Evolutionary conservation across 306 rosid species (phyloP).

Genomic region (Malus domestica): DNA sequence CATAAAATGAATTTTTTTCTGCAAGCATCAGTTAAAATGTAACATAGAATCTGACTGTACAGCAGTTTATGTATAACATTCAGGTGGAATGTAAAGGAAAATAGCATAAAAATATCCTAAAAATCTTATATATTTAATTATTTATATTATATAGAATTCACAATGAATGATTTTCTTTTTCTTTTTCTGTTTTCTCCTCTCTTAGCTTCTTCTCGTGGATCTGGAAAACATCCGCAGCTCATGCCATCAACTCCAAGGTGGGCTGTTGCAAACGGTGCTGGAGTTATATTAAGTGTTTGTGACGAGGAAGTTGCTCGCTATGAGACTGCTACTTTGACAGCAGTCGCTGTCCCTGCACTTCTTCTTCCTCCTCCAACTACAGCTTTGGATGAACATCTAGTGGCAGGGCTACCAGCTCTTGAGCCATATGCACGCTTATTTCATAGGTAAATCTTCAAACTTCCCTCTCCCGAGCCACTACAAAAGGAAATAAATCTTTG

Average conservation of each 20-base stretch:
- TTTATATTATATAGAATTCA: no score
- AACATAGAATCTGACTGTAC: background rate
- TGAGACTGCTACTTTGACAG: slow-evolving; percentile 94
- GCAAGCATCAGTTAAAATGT: background rate
- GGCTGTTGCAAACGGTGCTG: slow-evolving; percentile 99
- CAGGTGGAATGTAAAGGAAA: background rate
- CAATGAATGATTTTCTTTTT: slow-evolving; percentile 1
- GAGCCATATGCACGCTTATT: slow-evolving; percentile 97
- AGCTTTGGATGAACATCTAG: slow-evolving; percentile 92
- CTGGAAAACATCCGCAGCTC: slow-evolving; percentile 98
- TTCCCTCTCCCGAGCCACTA: slow-evolving; percentile 3
- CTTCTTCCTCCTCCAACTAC: slow-evolving; percentile 99
- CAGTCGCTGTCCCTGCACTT: slow-evolving; percentile 93
- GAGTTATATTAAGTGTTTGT: slow-evolving; percentile 94
- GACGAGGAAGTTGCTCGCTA: slow-evolving; percentile 96
- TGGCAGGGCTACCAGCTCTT: slow-evolving; percentile 97
- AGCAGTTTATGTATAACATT: background rate
- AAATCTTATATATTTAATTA: background rate
- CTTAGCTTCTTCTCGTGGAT: slow-evolving; percentile 80
- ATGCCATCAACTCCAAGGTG: slow-evolving; percentile 92
- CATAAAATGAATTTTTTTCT: background rate
- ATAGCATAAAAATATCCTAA: background rate
- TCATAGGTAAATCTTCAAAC: slow-evolving; percentile 60
- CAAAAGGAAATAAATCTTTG: background rate
- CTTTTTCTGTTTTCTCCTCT: slow-evolving; percentile 12